phyloP scores from a whole-genome alignment of 352 stramenopile genomes.

The Phytophthora multivora region DNA sequence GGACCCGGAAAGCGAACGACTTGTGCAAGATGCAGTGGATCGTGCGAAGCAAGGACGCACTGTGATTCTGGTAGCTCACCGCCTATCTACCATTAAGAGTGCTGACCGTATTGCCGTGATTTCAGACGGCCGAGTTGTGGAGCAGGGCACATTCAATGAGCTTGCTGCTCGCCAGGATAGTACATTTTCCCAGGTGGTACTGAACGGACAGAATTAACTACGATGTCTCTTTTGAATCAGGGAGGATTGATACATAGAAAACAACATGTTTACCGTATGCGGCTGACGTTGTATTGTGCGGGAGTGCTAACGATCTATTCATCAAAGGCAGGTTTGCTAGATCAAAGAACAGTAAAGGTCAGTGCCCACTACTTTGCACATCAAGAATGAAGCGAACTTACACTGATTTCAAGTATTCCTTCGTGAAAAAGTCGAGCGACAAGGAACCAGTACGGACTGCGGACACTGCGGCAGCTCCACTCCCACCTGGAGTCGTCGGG shows the following conservation, averaged over 20 bases:
- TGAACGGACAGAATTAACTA: slow-evolving; percentile 60
- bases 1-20: slow-evolving; percentile 74
- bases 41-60: slow-evolving; percentile 90
- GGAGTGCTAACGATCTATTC: slow-evolving; percentile 6
- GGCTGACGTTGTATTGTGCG: slow-evolving; percentile 20
- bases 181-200: slow-evolving; percentile 77
- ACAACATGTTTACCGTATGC: slow-evolving; percentile 13
- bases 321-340: slow-evolving; percentile 22
- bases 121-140: slow-evolving; percentile 83
- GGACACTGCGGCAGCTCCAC: slow-evolving; percentile 44
- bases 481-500: slow-evolving; percentile 35
- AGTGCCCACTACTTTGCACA: background rate
- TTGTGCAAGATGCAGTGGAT: slow-evolving; percentile 82
- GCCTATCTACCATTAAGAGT: slow-evolving; percentile 93
- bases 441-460: slow-evolving; percentile 41
- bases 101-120: slow-evolving; percentile 93
- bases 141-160: slow-evolving; percentile 79
- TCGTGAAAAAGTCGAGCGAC: slow-evolving; percentile 54
- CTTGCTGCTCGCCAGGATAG: slow-evolving; percentile 65
- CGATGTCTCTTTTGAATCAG: background rate
- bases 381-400: slow-evolving; percentile 18
- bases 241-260: slow-evolving; percentile 27
- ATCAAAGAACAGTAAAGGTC: background rate
- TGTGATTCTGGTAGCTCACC: slow-evolving; percentile 97
- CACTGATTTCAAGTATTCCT: slow-evolving; percentile 59